phyloP scores from a whole-genome alignment of 805 yeast genomes.

The Schwanniomyces sp. region DNA sequence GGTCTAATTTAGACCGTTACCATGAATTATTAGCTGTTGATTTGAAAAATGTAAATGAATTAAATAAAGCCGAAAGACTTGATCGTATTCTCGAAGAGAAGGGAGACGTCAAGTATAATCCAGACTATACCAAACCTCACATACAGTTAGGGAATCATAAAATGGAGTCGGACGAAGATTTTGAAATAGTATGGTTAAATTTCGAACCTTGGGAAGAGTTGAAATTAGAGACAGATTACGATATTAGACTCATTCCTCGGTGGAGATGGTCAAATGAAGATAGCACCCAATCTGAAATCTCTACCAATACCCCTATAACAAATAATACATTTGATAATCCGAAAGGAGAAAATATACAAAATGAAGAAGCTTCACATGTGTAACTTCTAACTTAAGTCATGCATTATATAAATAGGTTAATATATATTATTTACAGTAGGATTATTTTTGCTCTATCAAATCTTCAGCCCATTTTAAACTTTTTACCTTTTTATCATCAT shows the following conservation, averaged over 20 bases:
- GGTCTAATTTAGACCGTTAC: constrained; percentile 20
- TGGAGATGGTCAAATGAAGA: constrained; percentile 11
- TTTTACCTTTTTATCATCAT: constrained; percentile 12
- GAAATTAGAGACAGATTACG: constrained; percentile 36
- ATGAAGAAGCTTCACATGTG: constrained; percentile 6
- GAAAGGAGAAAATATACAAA: background rate
- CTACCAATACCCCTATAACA: background rate
- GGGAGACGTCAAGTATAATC: constrained; percentile 20
- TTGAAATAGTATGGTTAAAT: constrained; percentile 42
- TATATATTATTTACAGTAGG: constrained; percentile 7
- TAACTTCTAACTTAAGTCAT: constrained; percentile 2
- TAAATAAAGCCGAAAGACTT: constrained; percentile 35
- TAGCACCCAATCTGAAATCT: background rate
- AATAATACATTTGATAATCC: background rate
- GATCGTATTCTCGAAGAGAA: constrained; percentile 35
- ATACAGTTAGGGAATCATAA: constrained; percentile 36
- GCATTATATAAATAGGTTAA: background rate
- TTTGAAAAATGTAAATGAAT: constrained; percentile 32
- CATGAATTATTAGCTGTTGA: constrained; percentile 20
- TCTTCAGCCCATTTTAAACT: constrained; percentile 42
- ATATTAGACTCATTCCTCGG: constrained; percentile 37
- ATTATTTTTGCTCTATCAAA: constrained; percentile 22
- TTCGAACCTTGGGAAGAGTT: constrained; percentile 49
- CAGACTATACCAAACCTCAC: constrained; percentile 32
- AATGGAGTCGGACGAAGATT: constrained; percentile 40